Percentiles rank a stretch among this genome's conserved stretches.
phyloP scores from a whole-genome alignment of 257 asterid species.

The Solanum pinnatisectum region DNA sequence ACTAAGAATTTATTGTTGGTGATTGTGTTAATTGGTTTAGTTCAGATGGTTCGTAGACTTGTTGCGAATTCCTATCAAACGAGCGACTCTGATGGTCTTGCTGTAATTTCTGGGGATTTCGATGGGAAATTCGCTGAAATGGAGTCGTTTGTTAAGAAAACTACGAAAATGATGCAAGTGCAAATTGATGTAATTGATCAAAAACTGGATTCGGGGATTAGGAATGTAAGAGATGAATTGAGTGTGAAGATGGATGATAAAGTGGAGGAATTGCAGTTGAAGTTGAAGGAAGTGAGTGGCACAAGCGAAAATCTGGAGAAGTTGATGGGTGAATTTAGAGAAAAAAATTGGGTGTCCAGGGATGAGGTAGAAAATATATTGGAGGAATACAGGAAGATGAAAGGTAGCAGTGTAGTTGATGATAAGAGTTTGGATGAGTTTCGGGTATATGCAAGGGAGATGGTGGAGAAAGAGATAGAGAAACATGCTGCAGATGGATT shows the following conservation, averaged over 20 bases:
- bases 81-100: conserved; percentile 13
- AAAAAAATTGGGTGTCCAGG: conserved; percentile 43
- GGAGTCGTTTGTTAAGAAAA: conserved; percentile 43
- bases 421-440: conserved; percentile 60
- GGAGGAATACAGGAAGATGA: conserved; percentile 48
- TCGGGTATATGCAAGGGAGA: conserved; percentile 50
- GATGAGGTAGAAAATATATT: conserved; percentile 53
- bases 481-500: conserved; percentile 83
- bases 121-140: conserved; percentile 51
- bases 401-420: conserved; percentile 6
- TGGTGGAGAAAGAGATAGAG: conserved; percentile 65
- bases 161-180: conserved; percentile 66
- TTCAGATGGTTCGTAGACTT: conserved; percentile 45
- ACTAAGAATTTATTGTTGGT: conserved; percentile 47
- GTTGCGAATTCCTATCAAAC: conserved; percentile 16
- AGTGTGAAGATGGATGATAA: conserved; percentile 35
- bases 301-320: conserved; percentile 53
- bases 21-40: conserved; percentile 34
- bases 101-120: conserved; percentile 39
- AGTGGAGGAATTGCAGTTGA: conserved; percentile 31
- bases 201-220: conserved; percentile 39
- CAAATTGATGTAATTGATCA: conserved; percentile 64
- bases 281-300: conserved; percentile 51
- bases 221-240: conserved; percentile 40
- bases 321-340: conserved; percentile 39